phyloP scores from a whole-genome alignment of 2,329 filamentous ascomycete species.

The Cladophialophora exuberans region DNA sequence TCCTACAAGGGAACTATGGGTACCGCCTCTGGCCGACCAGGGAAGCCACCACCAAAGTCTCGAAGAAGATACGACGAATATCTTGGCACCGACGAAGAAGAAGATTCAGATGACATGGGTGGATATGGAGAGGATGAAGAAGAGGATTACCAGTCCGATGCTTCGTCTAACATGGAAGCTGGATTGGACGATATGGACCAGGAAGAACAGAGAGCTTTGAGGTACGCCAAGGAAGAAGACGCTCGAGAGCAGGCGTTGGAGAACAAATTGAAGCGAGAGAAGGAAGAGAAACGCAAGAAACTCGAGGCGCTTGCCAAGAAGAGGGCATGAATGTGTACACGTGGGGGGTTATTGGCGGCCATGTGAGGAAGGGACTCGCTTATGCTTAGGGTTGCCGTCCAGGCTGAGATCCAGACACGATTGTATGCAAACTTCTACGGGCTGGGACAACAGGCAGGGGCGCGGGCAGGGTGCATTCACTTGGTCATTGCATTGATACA shows the following conservation, averaged over 20 bases:
- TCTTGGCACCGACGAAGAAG: slow-evolving; percentile 52
- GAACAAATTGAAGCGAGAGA: slow-evolving; percentile 49
- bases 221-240: slow-evolving; percentile 49
- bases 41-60: slow-evolving; percentile 36
- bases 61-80: slow-evolving; percentile 41
- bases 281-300: slow-evolving; percentile 50
- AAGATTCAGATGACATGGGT: slow-evolving; percentile 43
- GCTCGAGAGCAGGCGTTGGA: slow-evolving; percentile 50
- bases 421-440: no score
- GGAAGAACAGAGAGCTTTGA: slow-evolving; percentile 49
- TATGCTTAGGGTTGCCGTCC: no score
- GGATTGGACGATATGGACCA: slow-evolving; percentile 50
- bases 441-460: no score
- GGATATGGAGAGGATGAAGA: slow-evolving; percentile 41
- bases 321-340: slow-evolving; percentile 27
- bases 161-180: slow-evolving; percentile 56
- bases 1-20: slow-evolving; percentile 50
- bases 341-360: no score
- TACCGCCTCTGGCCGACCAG: slow-evolving; percentile 37
- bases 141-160: slow-evolving; percentile 49
- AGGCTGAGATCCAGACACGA: no score
- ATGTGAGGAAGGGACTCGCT: no score
- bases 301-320: slow-evolving; percentile 42
- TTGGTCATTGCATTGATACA: no score
- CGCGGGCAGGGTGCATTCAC: no score